Base-by-base conservation (phyloP, 2,329 filamentous ascomycete genomes). In the Zymoseptoria crescenta region DNA sequence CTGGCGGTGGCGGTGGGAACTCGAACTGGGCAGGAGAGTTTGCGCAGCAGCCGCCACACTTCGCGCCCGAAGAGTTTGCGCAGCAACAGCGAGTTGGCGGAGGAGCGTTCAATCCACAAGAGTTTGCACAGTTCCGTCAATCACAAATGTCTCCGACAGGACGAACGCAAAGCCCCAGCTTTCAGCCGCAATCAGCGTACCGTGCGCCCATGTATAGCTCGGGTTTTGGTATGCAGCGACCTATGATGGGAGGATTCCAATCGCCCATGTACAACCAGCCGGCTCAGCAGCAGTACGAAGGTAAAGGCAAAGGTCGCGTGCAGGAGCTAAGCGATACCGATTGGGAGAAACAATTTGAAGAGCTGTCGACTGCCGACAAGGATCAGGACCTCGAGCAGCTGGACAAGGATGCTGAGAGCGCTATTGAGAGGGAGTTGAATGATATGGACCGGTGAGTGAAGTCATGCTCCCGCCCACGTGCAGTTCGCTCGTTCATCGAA, bases 261-360 rank as follows among this genome's bases (percentile, higher is more conserved):
- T 55, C 55, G 10, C 58, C 55, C 20, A 62, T 77, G 62, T 72
- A 77, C 64, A 79, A 79, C 68, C 76, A 77, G 57, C 76, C 78
- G 59, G 71, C 63, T 50, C 64, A 67, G 63, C 64, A 70, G 59
- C 72, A 77, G 64, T 76, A 78, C 50, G 74, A 91, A 74, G 89
- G 88, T 60, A 97, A 97, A 73, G 92, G 89, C 48, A 96, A 95
- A 75, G 84, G 79, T 5, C 78, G 83, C 41, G 83, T 97, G 77
- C 87, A 97, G 10, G 94, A 97, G 77, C 83, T 97, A 24, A 91
- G 96, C 72, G 93, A 99, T 68, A 74, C 87, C 70, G 88, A 96
- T 71, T 97, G 94, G 94, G 93, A 97, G 75, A 90, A 91, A 68
- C 91, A 97, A 74, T 99, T 99, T 74, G 89, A 91, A 59, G 85